A percentile compares a stretch with the other conserved stretches of the same genome.
Evolutionary conservation across 768 basidiomycete species (phyloP).

Genomic region (Paxillus ammoniavirescens): DNA sequence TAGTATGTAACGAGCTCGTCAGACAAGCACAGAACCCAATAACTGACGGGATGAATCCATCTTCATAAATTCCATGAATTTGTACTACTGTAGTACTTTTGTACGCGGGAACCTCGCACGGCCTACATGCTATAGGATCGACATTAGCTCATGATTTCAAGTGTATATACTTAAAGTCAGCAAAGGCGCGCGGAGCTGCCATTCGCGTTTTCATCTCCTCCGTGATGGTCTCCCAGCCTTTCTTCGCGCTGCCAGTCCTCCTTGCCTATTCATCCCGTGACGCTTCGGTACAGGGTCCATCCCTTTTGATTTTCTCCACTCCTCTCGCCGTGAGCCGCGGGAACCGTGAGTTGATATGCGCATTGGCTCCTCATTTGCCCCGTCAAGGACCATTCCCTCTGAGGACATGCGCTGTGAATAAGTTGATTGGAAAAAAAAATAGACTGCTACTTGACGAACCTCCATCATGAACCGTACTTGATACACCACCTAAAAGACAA

Average conservation of each 20-base stretch:
- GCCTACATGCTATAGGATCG: neutral
- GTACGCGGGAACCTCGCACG: neutral
- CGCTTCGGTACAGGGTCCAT: constrained; percentile 49
- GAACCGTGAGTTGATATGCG: constrained; percentile 81
- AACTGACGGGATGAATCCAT: too few species aligned
- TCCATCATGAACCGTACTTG: constrained; percentile 13
- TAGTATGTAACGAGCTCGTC: too few species aligned
- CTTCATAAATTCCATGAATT: neutral
- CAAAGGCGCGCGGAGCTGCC: neutral
- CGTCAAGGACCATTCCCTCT: constrained; percentile 60
- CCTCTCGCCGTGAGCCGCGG: constrained; percentile 71
- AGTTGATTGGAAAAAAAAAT: neutral
- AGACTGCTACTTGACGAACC: constrained; percentile 14
- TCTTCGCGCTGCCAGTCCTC: constrained; percentile 53
- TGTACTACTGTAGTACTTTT: constrained; percentile 8
- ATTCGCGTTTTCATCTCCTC: constrained; percentile 49
- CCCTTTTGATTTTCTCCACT: constrained; percentile 83
- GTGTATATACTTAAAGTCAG: neutral
- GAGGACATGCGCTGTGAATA: constrained; percentile 7
- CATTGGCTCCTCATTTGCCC: constrained; percentile 20
- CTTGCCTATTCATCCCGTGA: constrained; percentile 66
- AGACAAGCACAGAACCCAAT: too few species aligned
- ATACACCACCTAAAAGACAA: constrained; percentile 17
- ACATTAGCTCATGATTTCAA: neutral
- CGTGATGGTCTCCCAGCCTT: constrained; percentile 72